Base-by-base conservation (phyloP, 257 asterid genomes). In the Ajuga chamaepitys region DNA sequence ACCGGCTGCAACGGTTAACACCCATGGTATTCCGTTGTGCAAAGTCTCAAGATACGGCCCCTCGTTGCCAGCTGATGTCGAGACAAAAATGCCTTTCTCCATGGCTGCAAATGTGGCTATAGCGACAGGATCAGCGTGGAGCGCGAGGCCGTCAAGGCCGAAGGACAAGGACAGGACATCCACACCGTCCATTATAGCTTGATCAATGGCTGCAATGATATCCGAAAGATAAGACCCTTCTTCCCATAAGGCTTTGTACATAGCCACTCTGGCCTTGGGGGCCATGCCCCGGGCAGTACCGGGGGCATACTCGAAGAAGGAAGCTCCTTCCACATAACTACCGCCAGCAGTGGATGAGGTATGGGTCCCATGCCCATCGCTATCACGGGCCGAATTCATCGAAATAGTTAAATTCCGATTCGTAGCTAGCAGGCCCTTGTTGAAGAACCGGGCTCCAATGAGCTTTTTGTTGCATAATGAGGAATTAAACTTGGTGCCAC, bases 261-360 rank as follows among this genome's bases (percentile, higher is more conserved):
- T 74, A 1, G 91, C 95, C 7, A 87, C 78, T 4, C 82, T 82
- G 17, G 89, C 87, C 53, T 56, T 77, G 0, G 91, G 86, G 13
- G 94, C 97, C 72, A 77, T 66, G 11, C 97, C 97, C 0, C 69
- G 57, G 4, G 94, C 74, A 1, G 75, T 78, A 11, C 96, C 95
- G 0, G 78, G 0, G 68, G 94, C 95, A 28, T 86, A 89, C 10
- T 89, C 94, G 9, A 86, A 87, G 66, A 45, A 83, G 0, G 81
- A 68, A 1, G 86, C 95, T n/a, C 72, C 76, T 21, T 76, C 77
- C 0, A 82, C 89, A 5, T 50, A 54, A 28, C 54, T 69, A 13
- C 97, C 97, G 0, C 82, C 88, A 0, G 94, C 95, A 0, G 95
- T 89, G 44, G 93, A 72, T 0, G 96, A 86, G 5, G 95, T 86